phyloP scores from a whole-genome alignment of 306 rosid genomes.

The Geum urbanum region DNA sequence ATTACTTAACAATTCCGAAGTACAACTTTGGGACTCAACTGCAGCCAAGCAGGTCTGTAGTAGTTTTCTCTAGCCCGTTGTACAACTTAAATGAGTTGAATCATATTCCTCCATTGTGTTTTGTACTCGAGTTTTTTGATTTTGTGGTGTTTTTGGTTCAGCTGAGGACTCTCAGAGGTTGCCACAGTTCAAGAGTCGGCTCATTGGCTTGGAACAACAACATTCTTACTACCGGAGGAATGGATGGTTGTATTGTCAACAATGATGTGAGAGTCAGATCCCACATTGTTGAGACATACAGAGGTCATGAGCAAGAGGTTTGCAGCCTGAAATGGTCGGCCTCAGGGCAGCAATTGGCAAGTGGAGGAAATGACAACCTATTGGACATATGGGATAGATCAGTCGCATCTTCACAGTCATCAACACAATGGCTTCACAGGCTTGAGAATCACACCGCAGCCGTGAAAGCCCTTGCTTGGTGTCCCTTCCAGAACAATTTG shows the following conservation, averaged over 20 bases:
- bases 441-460: constrained; percentile 66
- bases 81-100: neutral
- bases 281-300: constrained; percentile 60
- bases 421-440: constrained; percentile 72
- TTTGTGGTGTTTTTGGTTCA: constrained; percentile 26
- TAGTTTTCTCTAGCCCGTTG: neutral
- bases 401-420: constrained; percentile 45
- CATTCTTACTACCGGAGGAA: constrained; percentile 70
- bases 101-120: neutral
- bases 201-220: constrained; percentile 76
- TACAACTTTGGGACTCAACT: constrained; percentile 73
- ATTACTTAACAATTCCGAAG: constrained; percentile 65
- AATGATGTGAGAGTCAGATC: constrained; percentile 71
- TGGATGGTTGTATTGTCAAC: constrained; percentile 63
- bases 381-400: constrained; percentile 73
- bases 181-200: constrained; percentile 59
- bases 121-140: neutral
- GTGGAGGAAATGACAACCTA: constrained; percentile 78
- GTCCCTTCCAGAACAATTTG: constrained; percentile 73
- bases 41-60: constrained; percentile 40
- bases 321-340: constrained; percentile 82
- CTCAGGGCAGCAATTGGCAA: constrained; percentile 67
- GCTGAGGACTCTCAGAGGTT: constrained; percentile 59
- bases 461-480: constrained; percentile 82
- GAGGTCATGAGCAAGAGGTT: constrained; percentile 68